These are phyloP conservation scores for Candida silvatica DNA, from an alignment of 805 yeast genomes.

Conservation along the genomic window DNA sequence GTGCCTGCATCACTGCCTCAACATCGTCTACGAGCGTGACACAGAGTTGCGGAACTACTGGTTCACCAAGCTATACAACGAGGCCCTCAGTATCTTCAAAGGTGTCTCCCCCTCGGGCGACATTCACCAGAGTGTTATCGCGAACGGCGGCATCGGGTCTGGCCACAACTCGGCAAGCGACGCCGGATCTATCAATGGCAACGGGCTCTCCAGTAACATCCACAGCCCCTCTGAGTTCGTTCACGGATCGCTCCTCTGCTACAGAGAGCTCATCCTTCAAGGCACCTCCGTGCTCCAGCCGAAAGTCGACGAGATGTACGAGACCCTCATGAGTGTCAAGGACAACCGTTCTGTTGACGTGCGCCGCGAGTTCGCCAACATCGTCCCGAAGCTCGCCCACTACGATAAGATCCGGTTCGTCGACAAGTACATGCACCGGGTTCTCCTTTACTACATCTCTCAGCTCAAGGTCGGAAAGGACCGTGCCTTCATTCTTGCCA, in stretches of 20 bases:
- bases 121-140: neutral
- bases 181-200: conserved; percentile 1
- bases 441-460: conserved; percentile 66
- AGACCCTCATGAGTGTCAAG: conserved; percentile 61
- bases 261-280: conserved; percentile 63
- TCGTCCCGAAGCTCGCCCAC: conserved; percentile 75
- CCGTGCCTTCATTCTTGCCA: conserved; percentile 61
- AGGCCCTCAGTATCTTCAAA: conserved; percentile 23
- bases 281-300: conserved; percentile 67
- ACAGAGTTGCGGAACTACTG: conserved; percentile 59
- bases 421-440: conserved; percentile 70
- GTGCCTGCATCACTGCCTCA: conserved; percentile 68
- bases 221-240: conserved; percentile 48
- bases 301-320: conserved; percentile 70
- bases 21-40: conserved; percentile 76
- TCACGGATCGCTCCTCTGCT: conserved; percentile 84
- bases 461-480: conserved; percentile 70
- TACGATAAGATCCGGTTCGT: conserved; percentile 72
- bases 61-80: conserved; percentile 50
- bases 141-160: conserved; percentile 1
- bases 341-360: conserved; percentile 71
- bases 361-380: conserved; percentile 75
- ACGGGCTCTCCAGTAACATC: conserved; percentile 1
- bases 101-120: no score
- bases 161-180: conserved; percentile 4